phyloP scores from a whole-genome alignment of 2,329 filamentous ascomycete species.

The Cladophialophora immunda region DNA sequence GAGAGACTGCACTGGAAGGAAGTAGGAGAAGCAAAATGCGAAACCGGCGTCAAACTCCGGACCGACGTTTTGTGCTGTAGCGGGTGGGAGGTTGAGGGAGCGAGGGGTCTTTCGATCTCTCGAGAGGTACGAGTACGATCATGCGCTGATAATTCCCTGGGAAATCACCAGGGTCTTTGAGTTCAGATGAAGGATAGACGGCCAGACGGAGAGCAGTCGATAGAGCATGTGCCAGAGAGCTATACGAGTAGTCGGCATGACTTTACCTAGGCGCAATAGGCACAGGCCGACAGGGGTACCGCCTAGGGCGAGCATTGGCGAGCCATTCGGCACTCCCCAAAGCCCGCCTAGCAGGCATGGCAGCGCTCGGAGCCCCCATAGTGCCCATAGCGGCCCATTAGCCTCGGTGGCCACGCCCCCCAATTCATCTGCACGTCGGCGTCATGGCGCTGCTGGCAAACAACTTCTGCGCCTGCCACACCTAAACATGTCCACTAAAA shows the following conservation, averaged over 20 bases:
- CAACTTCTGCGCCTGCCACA: not conserved
- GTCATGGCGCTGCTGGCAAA: not conserved
- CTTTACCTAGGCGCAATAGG: not conserved
- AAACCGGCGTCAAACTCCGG: not conserved
- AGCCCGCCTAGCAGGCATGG: not conserved
- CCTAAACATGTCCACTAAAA: not conserved
- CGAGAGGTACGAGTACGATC: not conserved
- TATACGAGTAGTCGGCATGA: too few species aligned
- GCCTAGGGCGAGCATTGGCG: not conserved
- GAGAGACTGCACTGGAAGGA: not conserved
- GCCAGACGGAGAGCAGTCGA: not conserved
- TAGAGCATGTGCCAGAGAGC: not conserved
- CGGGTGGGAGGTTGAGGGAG: not conserved
- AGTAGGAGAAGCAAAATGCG: not conserved
- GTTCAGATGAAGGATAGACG: not conserved
- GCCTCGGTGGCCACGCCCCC: not conserved
- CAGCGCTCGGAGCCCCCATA: not conserved
- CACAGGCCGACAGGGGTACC: not conserved
- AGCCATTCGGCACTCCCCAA: not conserved
- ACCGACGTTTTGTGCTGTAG: not conserved
- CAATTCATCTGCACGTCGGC: conserved; percentile 4
- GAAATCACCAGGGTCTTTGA: not conserved
- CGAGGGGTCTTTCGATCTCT: too few species aligned
- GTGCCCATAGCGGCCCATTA: not conserved
- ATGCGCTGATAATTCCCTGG: not conserved